Evolutionary conservation across 495 filamentous ascomycete species (phyloP), one percentile per base, ranked within the genome.

Genomic region (Cryomyces antarcticus): DNA sequence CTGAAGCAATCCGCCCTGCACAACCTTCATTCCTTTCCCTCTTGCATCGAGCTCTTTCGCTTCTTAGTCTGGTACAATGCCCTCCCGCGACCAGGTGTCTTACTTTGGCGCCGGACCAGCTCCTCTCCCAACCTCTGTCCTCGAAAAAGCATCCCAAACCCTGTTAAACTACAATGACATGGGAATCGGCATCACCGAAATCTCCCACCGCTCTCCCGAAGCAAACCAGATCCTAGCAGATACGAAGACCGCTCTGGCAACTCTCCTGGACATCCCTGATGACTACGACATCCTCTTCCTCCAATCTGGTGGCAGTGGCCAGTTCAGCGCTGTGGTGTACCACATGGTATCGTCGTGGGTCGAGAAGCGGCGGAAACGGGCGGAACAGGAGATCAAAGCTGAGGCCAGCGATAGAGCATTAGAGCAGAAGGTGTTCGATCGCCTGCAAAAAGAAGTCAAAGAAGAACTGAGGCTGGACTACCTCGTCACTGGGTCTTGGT

Each of bases 21-120:
- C 1, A 24, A 24, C 17, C 2, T 24, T 24, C 17, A 2, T 24
- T 24, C 17, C 2, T 2, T 24, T 24, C 17, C 17, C 17, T 24
- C 17, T 24, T 24, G 17, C 17, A 2, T 24, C 17, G 17, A 24
- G 17, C 17, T 24, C 17, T 24, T 24, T 24, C 17, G 17, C 1
- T 24, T 24, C 17, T 24, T 24, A 24, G 17, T 24, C 38, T 13
- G 10, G 1, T 17, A 48, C 6, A 30, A 76, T 75, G 70, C 71
- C 70, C 41, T 44, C 61, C 29, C 62, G 80, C 51, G 62, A 69
- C 58, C 73, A 84, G 51, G 66, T 84, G 52, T 60, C 69, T 46
- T 84, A 86, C 63, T 83, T 89, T 54, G 86, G 86, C 44, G 86
- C 86, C 27, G 86, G 87, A 43, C 87, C 87, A 37, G 85, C 87